Percentiles rank a stretch among this genome's conserved stretches.
Conservation (phyloP, 1,284 basidiomycete genomes). For the Schizophyllum amplum region DNA sequence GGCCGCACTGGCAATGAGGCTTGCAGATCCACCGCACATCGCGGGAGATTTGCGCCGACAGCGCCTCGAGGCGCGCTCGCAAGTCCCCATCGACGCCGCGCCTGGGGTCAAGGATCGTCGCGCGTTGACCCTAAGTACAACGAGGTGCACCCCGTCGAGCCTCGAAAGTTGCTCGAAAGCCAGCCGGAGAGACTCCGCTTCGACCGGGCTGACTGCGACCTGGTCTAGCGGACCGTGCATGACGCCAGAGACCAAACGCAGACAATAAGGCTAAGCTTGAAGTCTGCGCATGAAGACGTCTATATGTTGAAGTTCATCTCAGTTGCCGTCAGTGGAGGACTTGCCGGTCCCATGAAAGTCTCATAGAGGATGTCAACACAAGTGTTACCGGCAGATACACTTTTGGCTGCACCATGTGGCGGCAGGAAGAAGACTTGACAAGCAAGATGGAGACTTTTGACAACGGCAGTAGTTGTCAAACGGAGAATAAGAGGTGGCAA, state of each 20-base stretch:
- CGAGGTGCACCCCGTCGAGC: too few relatives aligned
- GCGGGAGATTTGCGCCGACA: neutral
- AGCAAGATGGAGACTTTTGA: neutral
- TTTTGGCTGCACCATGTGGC: neutral
- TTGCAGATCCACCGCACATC: neutral
- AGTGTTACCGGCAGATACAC: neutral
- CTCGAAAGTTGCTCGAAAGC: neutral
- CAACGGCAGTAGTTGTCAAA: neutral
- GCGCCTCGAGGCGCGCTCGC: neutral
- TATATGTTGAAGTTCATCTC: too few relatives aligned
- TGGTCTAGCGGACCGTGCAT: neutral
- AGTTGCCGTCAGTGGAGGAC: too few relatives aligned
- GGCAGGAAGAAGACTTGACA: neutral
- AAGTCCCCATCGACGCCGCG: too few relatives aligned
- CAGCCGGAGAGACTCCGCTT: neutral
- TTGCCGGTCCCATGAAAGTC: neutral
- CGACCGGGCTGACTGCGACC: too few relatives aligned
- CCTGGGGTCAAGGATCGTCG: neutral
- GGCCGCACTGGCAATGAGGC: neutral
- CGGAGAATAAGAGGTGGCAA: neutral
- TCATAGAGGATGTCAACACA: neutral
- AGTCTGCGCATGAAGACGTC: too few relatives aligned
- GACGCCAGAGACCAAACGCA: too few relatives aligned
- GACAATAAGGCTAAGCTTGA: too few relatives aligned
- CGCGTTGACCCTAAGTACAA: too few relatives aligned